Evolutionary conservation across 106 monocot species (phyloP).

Genomic region (Dioscorea zingiberensis): DNA sequence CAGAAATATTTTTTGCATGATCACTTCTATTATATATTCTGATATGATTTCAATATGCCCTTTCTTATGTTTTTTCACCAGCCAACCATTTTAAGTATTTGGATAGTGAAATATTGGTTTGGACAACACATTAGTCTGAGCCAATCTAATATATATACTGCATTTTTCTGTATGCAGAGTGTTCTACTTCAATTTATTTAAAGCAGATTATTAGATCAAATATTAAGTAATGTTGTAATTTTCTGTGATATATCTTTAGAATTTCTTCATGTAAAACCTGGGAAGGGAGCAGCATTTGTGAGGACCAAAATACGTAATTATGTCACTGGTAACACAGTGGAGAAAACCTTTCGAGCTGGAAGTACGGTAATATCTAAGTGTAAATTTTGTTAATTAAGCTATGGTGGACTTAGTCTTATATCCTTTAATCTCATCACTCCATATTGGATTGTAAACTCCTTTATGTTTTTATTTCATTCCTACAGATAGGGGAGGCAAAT

Average conservation of each 20-base stretch:
- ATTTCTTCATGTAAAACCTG: slow-evolving; percentile 97
- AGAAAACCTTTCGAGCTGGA: slow-evolving; percentile 97
- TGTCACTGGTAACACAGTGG: slow-evolving; percentile 84
- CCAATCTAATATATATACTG: no score
- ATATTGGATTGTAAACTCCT: not conserved
- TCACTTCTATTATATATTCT: no score
- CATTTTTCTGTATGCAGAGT: no score
- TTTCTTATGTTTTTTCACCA: no score
- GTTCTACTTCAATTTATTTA: not conserved
- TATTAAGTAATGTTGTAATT: not conserved
- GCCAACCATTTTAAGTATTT: no score
- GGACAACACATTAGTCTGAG: no score
- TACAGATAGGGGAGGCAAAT: slow-evolving; percentile 70
- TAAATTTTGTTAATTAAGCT: not conserved
- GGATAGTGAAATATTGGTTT: no score
- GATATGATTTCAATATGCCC: no score
- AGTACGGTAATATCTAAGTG: slow-evolving; percentile 63
- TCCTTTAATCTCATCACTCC: not conserved
- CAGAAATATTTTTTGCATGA: no score
- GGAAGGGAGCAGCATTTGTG: slow-evolving; percentile 94
- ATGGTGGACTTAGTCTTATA: not conserved
- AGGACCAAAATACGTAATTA: slow-evolving; percentile 93
- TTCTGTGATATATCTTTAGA: slow-evolving; percentile 28
- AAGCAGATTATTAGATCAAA: not conserved
- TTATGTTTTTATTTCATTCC: slow-evolving; percentile 1